phyloP scores from a whole-genome alignment of 768 basidiomycete genomes.

The Tephrocybe sp. region DNA sequence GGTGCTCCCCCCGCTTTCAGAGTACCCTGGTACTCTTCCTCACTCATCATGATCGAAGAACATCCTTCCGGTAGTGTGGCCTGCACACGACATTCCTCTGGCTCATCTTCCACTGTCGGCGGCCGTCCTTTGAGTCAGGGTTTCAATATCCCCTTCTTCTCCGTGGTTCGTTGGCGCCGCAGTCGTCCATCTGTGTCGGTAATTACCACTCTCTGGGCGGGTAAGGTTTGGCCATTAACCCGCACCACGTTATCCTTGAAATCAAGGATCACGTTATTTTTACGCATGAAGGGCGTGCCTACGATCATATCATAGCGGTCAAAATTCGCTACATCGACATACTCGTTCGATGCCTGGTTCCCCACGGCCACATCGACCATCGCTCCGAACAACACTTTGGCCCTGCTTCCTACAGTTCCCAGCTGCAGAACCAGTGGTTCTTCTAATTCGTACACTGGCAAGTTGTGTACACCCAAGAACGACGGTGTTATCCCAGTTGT shows the following conservation, averaged over 20 bases:
- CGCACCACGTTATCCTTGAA: too few species aligned
- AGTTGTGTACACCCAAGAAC: slow-evolving; percentile 14
- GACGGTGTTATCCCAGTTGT: slow-evolving; percentile 17
- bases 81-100: too few species aligned
- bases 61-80: background rate
- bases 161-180: background rate
- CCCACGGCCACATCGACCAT: slow-evolving; percentile 9
- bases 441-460: slow-evolving; percentile 9
- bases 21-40: too few species aligned
- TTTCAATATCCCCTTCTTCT: slow-evolving; percentile 2
- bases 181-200: background rate
- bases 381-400: slow-evolving; percentile 26
- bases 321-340: too few species aligned
- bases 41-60: too few species aligned
- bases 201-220: background rate
- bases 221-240: slow-evolving; percentile 4
- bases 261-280: too few species aligned
- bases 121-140: slow-evolving; percentile 3
- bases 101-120: too few species aligned
- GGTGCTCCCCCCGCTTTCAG: too few species aligned
- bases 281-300: too few species aligned
- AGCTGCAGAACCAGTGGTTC: slow-evolving; percentile 26
- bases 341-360: slow-evolving; percentile 21
- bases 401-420: slow-evolving; percentile 28
- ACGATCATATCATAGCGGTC: too few species aligned